phyloP scores from a whole-genome alignment of 805 yeast genomes.

The Jamesozyma spencerorum region DNA sequence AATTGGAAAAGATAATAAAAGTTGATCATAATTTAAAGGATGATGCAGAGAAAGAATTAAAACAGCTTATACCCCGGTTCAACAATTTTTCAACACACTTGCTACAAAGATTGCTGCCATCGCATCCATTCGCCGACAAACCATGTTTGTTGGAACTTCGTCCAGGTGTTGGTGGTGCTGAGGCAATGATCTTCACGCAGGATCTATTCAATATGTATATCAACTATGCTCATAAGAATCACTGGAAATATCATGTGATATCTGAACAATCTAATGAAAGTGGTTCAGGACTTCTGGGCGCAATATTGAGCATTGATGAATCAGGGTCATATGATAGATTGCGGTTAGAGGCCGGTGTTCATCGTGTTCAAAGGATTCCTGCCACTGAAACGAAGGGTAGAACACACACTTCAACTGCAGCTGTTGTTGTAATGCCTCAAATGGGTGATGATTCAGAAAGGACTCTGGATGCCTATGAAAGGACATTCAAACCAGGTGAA shows the following conservation, averaged over 20 bases:
- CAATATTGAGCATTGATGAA: conserved; percentile 61
- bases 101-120: conserved; percentile 60
- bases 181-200: conserved; percentile 78
- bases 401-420: conserved; percentile 92
- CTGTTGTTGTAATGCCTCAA: conserved; percentile 87
- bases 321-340: conserved; percentile 68
- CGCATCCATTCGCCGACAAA: conserved; percentile 64
- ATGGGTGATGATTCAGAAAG: conserved; percentile 48
- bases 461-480: conserved; percentile 44
- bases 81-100: conserved; percentile 35
- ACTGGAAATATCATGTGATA: conserved; percentile 60
- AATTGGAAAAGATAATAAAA: conserved; percentile 26
- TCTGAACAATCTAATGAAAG: conserved; percentile 47
- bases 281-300: conserved; percentile 66
- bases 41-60: conserved; percentile 59
- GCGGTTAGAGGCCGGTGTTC: conserved; percentile 89
- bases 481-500: conserved; percentile 77
- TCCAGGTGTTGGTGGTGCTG: conserved; percentile 95
- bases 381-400: conserved; percentile 90
- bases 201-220: conserved; percentile 77
- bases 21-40: conserved; percentile 32
- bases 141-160: conserved; percentile 77
- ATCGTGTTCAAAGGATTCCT: conserved; percentile 90
- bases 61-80: conserved; percentile 37
- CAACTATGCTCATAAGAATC: conserved; percentile 51